A percentile compares a stretch with the other conserved stretches of the same genome.
Evolutionary conservation across 139 green algal species (phyloP).

Genomic region (Tetradesmus lagerheimii): DNA sequence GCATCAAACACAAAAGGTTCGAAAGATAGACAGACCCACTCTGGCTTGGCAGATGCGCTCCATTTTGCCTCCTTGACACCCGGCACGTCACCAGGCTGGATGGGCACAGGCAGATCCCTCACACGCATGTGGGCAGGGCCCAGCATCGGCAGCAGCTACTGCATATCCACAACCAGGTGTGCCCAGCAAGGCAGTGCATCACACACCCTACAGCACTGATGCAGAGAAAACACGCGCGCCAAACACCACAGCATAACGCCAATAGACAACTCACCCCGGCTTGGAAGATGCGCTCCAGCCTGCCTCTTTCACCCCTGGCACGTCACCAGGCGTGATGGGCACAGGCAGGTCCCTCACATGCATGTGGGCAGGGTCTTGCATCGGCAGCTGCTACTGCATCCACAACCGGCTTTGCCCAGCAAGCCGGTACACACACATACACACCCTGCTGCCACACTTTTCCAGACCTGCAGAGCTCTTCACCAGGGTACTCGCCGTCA

Average conservation of each 20-base stretch:
- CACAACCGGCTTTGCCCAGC: background rate
- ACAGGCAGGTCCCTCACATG: conserved; percentile 39
- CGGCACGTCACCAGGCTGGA: conserved; percentile 72
- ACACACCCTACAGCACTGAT: too few species aligned
- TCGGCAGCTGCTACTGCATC: background rate
- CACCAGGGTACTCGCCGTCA: too few species aligned
- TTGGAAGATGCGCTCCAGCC: conserved; percentile 69
- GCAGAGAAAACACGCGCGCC: too few species aligned
- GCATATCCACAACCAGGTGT: too few species aligned
- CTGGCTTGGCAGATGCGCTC: conserved; percentile 38
- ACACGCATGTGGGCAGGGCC: background rate
- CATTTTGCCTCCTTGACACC: conserved; percentile 91
- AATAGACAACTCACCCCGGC: too few species aligned
- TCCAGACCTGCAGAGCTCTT: too few species aligned
- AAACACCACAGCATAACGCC: too few species aligned
- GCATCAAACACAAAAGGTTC: too few species aligned
- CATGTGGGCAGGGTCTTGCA: background rate
- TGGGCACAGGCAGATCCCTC: background rate
- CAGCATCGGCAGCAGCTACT: too few species aligned
- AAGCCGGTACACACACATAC: background rate
- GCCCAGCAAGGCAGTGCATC: too few species aligned
- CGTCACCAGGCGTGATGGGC: conserved; percentile 56
- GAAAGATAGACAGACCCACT: too few species aligned
- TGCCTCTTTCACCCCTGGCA: conserved; percentile 90
- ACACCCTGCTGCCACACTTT: too few species aligned